phyloP scores from a whole-genome alignment of 805 yeast species.

The Candida peoriensis region DNA sequence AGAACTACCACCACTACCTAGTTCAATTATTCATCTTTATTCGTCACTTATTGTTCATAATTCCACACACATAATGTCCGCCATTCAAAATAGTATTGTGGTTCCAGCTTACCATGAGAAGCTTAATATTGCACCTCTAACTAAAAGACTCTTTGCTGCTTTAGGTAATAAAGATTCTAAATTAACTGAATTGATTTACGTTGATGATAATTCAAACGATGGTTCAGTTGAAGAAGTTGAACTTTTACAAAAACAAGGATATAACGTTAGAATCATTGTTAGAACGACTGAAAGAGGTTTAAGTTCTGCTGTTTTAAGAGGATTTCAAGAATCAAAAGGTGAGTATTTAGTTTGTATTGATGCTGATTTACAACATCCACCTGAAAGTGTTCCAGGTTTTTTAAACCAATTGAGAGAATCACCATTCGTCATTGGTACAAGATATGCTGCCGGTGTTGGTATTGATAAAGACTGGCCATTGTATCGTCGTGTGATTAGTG shows the following conservation, averaged over 20 bases:
- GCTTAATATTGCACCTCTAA: slow-evolving; percentile 43
- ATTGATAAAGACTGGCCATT: slow-evolving; percentile 51
- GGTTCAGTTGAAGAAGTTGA: slow-evolving; percentile 51
- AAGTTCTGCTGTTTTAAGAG: slow-evolving; percentile 44
- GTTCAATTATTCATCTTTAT: slow-evolving; percentile 9
- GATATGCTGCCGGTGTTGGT: slow-evolving; percentile 52
- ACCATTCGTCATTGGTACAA: slow-evolving; percentile 45
- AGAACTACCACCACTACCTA: no score
- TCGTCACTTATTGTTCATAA: no score
- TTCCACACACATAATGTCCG: no score
- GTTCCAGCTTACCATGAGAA: slow-evolving; percentile 50
- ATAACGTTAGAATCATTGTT: slow-evolving; percentile 43
- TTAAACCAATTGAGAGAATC: slow-evolving; percentile 34
- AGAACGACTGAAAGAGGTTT: slow-evolving; percentile 47
- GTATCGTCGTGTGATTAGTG: slow-evolving; percentile 42
- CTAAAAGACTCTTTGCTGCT: slow-evolving; percentile 44
- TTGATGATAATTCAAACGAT: slow-evolving; percentile 46
- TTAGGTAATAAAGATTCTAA: slow-evolving; percentile 37
- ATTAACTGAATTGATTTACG: slow-evolving; percentile 42
- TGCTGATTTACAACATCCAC: slow-evolving; percentile 51
- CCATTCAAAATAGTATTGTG: slow-evolving; percentile 36
- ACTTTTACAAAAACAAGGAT: slow-evolving; percentile 37
- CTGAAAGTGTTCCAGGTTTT: slow-evolving; percentile 43
- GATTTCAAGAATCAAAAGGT: slow-evolving; percentile 43
- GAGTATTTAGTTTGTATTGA: slow-evolving; percentile 46